Base-by-base conservation (phyloP, 805 yeast genomes). In the Barnettozyma californica region DNA sequence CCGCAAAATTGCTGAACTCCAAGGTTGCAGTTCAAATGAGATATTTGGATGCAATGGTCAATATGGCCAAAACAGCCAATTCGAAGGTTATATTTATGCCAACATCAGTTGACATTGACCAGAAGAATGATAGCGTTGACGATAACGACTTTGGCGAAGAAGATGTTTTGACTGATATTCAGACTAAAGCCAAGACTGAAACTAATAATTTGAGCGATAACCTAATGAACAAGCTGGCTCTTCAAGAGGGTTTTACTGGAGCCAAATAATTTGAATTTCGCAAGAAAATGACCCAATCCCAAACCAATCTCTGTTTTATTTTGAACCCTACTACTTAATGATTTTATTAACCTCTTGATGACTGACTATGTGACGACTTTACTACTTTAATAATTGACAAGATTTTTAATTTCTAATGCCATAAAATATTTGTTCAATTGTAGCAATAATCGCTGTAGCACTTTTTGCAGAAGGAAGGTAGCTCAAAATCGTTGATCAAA, bases 81-180 rank as follows among this genome's bases (percentile, higher is more conserved):
- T 68, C 86, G n/a, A 80, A 82, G 65, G 89, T 83, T 46, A 83
- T 83, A 27, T 83, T 83, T 64, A 83, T 83, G 88, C 89, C 90
- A 6, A 63, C 73, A 36, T 69, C 74, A 41, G 63, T 61, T 43
- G 71, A 70, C 14, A 63, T 70, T 50, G 77, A 73, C 46, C 48
- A 40, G 34, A 43, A 39, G 26, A 43, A 37, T 38, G 46, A 43
- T 27, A 42, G 29, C 9, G 43, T 10, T 19, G 47, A 44, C 20
- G 37, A 20, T 21, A 29, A 38, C 41, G 8, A 14, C 16, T 23
- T 38, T 21, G 41, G 41, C 11, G 53, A 44, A 21, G 43, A 31
- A 18, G n/a, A 19, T 36, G 47, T 31, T 5, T 21, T 46, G 23
- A 38, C 27, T 23, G 18, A 38, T 14, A 3, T 19, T 3, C 38